These are phyloP conservation scores for Kuraishia molischiana DNA, from an alignment of 805 yeast species.

Conservation along the genomic window DNA sequence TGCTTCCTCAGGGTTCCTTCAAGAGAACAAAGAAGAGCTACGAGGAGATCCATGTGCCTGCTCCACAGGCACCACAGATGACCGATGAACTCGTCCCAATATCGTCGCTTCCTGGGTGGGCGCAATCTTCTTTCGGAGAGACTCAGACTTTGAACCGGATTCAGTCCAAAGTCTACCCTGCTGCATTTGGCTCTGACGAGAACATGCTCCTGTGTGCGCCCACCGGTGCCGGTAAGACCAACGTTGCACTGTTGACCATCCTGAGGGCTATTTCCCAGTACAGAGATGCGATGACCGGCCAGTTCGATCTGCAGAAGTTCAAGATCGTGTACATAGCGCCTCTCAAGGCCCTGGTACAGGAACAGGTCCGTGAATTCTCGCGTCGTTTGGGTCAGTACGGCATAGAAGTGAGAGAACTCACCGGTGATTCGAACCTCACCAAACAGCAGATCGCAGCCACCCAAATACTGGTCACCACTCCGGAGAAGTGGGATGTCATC, in stretches of 20 bases:
- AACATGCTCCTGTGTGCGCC: conserved; percentile 91
- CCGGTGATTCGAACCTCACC: conserved; percentile 81
- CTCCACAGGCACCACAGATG: conserved; percentile 46
- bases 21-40: conserved; percentile 64
- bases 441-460: conserved; percentile 68
- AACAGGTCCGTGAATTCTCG: conserved; percentile 81
- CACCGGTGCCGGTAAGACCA: conserved; percentile 98
- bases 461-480: conserved; percentile 84
- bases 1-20: conserved; percentile 77
- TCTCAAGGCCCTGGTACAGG: conserved; percentile 88
- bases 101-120: conserved; percentile 70
- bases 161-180: conserved; percentile 74
- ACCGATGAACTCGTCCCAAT: conserved; percentile 43
- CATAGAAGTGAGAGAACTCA: conserved; percentile 69
- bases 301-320: conserved; percentile 43
- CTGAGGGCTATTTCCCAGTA: conserved; percentile 50
- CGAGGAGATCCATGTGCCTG: conserved; percentile 89
- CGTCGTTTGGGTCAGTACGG: conserved; percentile 59
- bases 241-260: conserved; percentile 83
- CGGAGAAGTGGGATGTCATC: conserved; percentile 98
- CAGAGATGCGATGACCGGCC: conserved; percentile 20
- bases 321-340: conserved; percentile 90
- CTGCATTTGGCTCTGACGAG: conserved; percentile 62
- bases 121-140: conserved; percentile 62
- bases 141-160: conserved; percentile 67